Conservation (phyloP, 306 rosid species). For the Fragaria nilgerrensis region DNA sequence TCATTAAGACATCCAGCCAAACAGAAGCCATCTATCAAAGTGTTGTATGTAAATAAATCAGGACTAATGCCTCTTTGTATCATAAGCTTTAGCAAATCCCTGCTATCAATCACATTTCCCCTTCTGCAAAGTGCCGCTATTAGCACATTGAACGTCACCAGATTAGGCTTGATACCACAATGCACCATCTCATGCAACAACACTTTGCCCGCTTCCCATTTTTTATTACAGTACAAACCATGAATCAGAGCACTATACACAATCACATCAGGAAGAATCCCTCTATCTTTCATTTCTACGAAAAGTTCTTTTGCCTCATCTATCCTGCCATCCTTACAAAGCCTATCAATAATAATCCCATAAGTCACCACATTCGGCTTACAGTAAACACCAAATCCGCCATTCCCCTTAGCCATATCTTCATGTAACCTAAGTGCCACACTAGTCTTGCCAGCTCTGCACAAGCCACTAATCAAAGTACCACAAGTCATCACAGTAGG, state of each 20-base stretch:
- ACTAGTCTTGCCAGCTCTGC: slow-evolving; percentile 31
- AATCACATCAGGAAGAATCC: slow-evolving; percentile 34
- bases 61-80: slow-evolving; percentile 34
- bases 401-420: slow-evolving; percentile 33
- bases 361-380: slow-evolving; percentile 32
- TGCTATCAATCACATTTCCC: slow-evolving; percentile 38
- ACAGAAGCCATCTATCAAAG: slow-evolving; percentile 43
- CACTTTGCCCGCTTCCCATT: slow-evolving; percentile 37
- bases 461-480: slow-evolving; percentile 43
- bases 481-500: slow-evolving; percentile 36
- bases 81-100: slow-evolving; percentile 32
- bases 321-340: slow-evolving; percentile 43
- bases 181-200: slow-evolving; percentile 47
- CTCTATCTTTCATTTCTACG: slow-evolving; percentile 37
- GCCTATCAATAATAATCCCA: slow-evolving; percentile 39
- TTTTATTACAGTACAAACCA: slow-evolving; percentile 37
- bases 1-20: slow-evolving; percentile 31
- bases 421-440: slow-evolving; percentile 39
- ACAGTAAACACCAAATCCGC: slow-evolving; percentile 21
- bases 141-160: slow-evolving; percentile 37
- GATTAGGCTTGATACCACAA: slow-evolving; percentile 44
- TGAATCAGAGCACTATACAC: slow-evolving; percentile 41
- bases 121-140: slow-evolving; percentile 34
- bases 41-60: slow-evolving; percentile 25
- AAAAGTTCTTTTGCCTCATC: slow-evolving; percentile 43